These are phyloP conservation scores for Lagenidium sp. DNA, from an alignment of 352 stramenopile species.

Conservation along the genomic window DNA sequence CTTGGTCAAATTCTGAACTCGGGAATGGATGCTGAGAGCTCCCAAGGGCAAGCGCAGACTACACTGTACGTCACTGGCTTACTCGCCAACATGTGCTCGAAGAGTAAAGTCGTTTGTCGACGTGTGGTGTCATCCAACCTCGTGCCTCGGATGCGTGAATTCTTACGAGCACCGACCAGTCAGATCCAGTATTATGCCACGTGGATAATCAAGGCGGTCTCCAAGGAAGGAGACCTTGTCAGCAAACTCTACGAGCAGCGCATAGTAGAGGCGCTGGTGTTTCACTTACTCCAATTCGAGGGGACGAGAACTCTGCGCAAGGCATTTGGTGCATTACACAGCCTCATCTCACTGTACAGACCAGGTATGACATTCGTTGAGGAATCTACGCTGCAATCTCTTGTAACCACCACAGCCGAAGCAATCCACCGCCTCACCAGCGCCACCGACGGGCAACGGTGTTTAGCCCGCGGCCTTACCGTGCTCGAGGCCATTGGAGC, in stretches of 20 bases:
- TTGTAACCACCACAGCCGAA: constrained; percentile 12
- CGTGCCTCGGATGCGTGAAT: constrained; percentile 38
- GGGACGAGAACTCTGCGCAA: constrained; percentile 26
- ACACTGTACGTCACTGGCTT: constrained; percentile 17
- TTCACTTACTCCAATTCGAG: constrained; percentile 26
- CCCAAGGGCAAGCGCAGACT: too few species aligned
- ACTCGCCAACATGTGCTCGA: constrained; percentile 24
- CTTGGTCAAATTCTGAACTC: constrained; percentile 64
- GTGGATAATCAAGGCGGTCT: constrained; percentile 44
- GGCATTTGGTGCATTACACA: constrained; percentile 27
- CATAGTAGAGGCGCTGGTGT: constrained; percentile 34
- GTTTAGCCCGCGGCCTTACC: constrained; percentile 27
- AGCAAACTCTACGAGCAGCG: constrained; percentile 44
- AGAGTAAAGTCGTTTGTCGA: constrained; percentile 16
- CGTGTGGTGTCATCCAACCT: constrained; percentile 51
- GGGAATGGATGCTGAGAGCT: too few species aligned
- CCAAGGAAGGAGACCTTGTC: constrained; percentile 54
- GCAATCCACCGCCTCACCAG: constrained; percentile 19
- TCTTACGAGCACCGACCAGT: constrained; percentile 8
- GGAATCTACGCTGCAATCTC: background rate
- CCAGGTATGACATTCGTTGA: constrained; percentile 7
- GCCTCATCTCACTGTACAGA: constrained; percentile 8
- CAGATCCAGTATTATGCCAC: constrained; percentile 36
- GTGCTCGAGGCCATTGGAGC: constrained; percentile 42
- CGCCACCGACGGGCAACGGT: constrained; percentile 18